These are phyloP conservation scores for Lactifluus piperatus DNA, from an alignment of 768 basidiomycete genomes.

Conservation along the genomic window DNA sequence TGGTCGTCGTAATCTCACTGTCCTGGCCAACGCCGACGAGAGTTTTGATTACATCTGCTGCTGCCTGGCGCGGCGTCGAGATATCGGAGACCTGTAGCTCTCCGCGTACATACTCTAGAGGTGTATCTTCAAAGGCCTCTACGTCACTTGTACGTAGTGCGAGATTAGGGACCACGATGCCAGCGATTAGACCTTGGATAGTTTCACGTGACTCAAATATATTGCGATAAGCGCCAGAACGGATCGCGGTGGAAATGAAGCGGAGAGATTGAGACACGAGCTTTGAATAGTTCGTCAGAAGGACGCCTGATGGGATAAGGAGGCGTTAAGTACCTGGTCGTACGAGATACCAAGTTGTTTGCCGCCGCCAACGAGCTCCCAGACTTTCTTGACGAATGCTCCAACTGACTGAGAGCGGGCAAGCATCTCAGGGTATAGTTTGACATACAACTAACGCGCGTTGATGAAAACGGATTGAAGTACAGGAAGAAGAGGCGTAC, in stretches of 20 bases:
- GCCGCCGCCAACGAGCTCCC: conserved; percentile 73
- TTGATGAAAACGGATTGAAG: not conserved
- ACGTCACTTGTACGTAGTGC: conserved; percentile 79
- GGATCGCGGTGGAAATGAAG: conserved; percentile 89
- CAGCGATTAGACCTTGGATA: conserved; percentile 74
- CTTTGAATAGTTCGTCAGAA: conserved; percentile 28
- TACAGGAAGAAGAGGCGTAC: conserved; percentile 32
- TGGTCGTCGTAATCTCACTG: conserved; percentile 57
- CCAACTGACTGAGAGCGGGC: conserved; percentile 53
- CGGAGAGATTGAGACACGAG: conserved; percentile 86
- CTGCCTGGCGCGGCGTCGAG: conserved; percentile 84
- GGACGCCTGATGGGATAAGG: too few relatives aligned
- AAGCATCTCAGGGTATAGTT: conserved; percentile 74
- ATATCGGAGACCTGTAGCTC: conserved; percentile 46
- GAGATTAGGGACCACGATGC: conserved; percentile 93
- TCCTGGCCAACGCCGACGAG: conserved; percentile 78
- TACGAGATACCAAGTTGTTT: conserved; percentile 62
- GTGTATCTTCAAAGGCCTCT: conserved; percentile 96
- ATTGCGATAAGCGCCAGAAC: conserved; percentile 70
- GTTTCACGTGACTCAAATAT: conserved; percentile 80
- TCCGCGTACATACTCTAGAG: conserved; percentile 74
- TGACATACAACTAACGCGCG: conserved; percentile 55
- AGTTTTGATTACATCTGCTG: conserved; percentile 91
- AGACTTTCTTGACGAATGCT: conserved; percentile 79
- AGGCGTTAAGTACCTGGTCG: conserved; percentile 44